phyloP scores from a whole-genome alignment of 306 rosid species.

The Vigna trinervia region DNA sequence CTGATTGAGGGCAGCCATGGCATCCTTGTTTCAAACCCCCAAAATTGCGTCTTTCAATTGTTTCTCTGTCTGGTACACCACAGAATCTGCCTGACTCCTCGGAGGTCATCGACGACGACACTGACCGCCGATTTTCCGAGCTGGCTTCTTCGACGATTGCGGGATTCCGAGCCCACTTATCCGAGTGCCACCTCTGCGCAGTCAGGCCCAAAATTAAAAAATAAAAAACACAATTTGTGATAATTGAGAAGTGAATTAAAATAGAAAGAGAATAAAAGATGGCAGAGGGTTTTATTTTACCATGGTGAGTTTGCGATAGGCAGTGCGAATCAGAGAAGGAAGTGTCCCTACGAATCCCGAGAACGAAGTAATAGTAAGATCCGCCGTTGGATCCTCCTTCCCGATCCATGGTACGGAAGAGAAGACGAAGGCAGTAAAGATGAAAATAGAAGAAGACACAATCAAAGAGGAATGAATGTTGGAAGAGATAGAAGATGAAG shows the following conservation, averaged over 20 bases:
- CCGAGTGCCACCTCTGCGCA: slow-evolving; percentile 94
- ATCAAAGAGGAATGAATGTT: no score
- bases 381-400: slow-evolving; percentile 81
- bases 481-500: neutral
- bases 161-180: slow-evolving; percentile 67
- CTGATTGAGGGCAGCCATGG: no score
- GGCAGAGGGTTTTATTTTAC: slow-evolving; percentile 42
- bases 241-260: neutral
- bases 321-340: slow-evolving; percentile 90
- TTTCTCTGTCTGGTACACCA: no score
- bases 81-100: no score
- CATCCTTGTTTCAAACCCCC: no score
- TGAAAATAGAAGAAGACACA: neutral
- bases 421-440: neutral
- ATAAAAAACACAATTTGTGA: neutral
- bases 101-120: no score
- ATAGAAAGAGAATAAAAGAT: neutral
- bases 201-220: neutral
- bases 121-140: no score
- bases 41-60: no score
- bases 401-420: slow-evolving; percentile 64
- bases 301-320: slow-evolving; percentile 92
- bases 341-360: slow-evolving; percentile 82
- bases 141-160: slow-evolving; percentile 73
- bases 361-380: slow-evolving; percentile 83